Conservation (phyloP, 139 green algal species). For the Helicosporidium sp. region DNA sequence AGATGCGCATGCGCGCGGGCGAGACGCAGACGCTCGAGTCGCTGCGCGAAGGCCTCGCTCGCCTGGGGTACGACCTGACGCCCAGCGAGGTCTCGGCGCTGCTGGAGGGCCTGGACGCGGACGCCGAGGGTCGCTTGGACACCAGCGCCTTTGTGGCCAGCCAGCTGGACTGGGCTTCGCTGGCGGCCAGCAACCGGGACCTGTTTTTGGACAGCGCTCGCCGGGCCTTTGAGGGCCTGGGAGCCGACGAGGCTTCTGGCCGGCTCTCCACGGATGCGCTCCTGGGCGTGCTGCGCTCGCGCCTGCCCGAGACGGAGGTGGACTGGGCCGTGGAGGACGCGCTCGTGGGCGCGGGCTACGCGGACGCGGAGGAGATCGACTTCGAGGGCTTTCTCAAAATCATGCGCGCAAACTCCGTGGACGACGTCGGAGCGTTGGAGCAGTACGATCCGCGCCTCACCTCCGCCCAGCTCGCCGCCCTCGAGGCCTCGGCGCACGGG, state of each 20-base stretch:
- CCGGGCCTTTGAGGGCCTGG: conserved; percentile 45
- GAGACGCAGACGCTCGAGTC: conserved; percentile 9
- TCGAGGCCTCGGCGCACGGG: neutral
- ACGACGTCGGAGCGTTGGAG: conserved; percentile 24
- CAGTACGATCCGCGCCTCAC: conserved; percentile 3
- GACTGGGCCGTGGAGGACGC: conserved; percentile 55
- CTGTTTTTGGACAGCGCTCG: conserved; percentile 48
- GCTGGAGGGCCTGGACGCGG: conserved; percentile 28
- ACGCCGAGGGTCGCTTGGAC: conserved; percentile 4
- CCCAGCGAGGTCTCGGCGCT: conserved; percentile 13
- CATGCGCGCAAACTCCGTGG: conserved; percentile 20
- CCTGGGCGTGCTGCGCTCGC: conserved; percentile 29
- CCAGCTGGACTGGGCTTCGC: conserved; percentile 31
- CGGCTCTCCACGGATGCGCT: conserved; percentile 28
- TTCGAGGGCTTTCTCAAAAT: conserved; percentile 54
- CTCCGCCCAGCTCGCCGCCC: too few relatives aligned
- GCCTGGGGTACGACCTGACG: conserved; percentile 33
- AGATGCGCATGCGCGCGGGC: neutral
- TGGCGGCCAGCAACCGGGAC: conserved; percentile 31
- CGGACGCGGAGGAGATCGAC: conserved; percentile 45
- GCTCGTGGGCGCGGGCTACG: conserved; percentile 38
- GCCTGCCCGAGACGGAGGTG: conserved; percentile 60
- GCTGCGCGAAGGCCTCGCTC: conserved; percentile 26
- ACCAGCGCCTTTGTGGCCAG: conserved; percentile 23
- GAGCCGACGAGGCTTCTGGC: conserved; percentile 22